phyloP scores from a whole-genome alignment of 2,329 filamentous ascomycete species.

The Talaromyces funiculosus region DNA sequence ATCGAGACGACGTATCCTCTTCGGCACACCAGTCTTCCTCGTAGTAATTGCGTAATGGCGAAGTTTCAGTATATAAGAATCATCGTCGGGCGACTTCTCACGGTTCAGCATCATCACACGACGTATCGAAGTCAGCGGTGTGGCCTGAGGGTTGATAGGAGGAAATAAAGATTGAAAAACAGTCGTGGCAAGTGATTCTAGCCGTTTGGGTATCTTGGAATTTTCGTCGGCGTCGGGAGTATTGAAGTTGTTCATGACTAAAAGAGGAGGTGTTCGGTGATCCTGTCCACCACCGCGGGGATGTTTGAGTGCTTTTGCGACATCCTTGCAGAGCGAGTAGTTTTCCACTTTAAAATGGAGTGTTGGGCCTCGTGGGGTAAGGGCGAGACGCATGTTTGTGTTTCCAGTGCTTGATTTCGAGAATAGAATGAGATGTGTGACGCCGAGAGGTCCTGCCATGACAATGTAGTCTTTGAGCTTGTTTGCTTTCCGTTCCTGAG shows the following conservation, averaged over 20 bases:
- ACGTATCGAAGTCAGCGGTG: conserved; percentile 85
- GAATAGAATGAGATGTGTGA: conserved; percentile 89
- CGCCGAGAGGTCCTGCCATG: conserved; percentile 91
- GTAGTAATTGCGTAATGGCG: conserved; percentile 95
- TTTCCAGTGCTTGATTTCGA: conserved; percentile 85
- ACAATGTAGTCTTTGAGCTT: conserved; percentile 84
- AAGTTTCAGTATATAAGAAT: conserved; percentile 76
- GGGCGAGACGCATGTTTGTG: conserved; percentile 80
- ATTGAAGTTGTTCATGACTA: conserved; percentile 98
- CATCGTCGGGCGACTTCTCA: conserved; percentile 53
- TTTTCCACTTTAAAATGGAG: conserved; percentile 91
- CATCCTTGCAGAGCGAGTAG: conserved; percentile 89
- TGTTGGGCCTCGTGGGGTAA: conserved; percentile 85
- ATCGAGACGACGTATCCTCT: conserved; percentile 74
- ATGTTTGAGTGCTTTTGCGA: conserved; percentile 75
- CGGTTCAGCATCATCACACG: conserved; percentile 87
- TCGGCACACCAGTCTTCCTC: conserved; percentile 76
- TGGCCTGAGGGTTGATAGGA: conserved; percentile 86
- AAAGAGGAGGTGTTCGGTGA: conserved; percentile 75
- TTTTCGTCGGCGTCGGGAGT: conserved; percentile 54
- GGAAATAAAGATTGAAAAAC: conserved; percentile 96
- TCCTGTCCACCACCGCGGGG: conserved; percentile 79
- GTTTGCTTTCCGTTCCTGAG: conserved; percentile 74
- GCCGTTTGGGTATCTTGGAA: conserved; percentile 76
- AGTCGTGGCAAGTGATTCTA: conserved; percentile 86